Evolutionary conservation across 2,329 filamentous ascomycete species (phyloP), one percentile per base, ranked within the genome.

Genomic region (Coniochaeta prunicola): DNA sequence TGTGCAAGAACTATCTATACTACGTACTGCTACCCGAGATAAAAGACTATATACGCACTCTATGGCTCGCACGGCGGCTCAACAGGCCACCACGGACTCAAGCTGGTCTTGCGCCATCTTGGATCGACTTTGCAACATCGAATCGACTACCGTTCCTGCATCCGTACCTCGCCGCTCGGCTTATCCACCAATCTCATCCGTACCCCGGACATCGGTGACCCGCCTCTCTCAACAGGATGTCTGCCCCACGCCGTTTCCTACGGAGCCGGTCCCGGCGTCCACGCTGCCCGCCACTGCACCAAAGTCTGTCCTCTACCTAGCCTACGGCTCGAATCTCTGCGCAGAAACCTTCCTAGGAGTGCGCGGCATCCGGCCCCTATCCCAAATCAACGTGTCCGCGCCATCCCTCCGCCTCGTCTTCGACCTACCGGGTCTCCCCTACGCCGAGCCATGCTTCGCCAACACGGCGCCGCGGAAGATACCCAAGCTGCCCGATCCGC

Each of bases 241-340:
- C 24, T 64, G 30, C 15, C 65, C 61, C 21, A 67, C 34, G 1
- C 58, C 59, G 2, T 59, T 62, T 34, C 63, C 64, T 2, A 60
- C 57, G 53, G 60, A 63, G 21, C 64, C 63, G n/a, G 58, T 69
- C 53, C 63, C 59, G 3, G 58, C 67, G 56, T 67, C 63, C 2
- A 59, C 60, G 10, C 36, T 63, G 13, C 59, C 59, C 26, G 58
- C 64, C 6, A 67, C 70, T 9, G 61, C 65, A 50, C 63, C 65
- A 34, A 64, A 65, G 15, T 89, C 88, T 1, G 79, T 92, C 28
- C 81, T 92, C 57, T 93, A 93, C 71, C 83, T 93, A 24, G 93
- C 92, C 12, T 97, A 97, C 70, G 94, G 93, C 64, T 96, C 92
- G 57, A 97, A 97, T 71, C 83, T 97, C 62, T 85, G 82, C 61